Evolutionary conservation across 1,139 yeast genomes (phyloP), one percentile per base, ranked within the genome.

Genomic region (Scheffersomyces insectosa): DNA sequence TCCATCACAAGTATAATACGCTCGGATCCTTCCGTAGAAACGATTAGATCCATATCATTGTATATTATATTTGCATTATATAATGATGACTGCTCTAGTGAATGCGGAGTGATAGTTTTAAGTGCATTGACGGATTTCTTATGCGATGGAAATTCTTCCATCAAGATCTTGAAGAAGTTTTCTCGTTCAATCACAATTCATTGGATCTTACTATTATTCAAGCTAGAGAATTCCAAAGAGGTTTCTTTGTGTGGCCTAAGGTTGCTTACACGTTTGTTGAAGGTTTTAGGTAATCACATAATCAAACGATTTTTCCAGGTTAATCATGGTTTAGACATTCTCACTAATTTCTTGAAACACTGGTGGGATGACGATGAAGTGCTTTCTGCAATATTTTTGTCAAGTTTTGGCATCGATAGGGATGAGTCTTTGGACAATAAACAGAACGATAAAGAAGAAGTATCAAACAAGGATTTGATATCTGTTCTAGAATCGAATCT

Each of bases 191-290:
- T 85, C 5, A 79, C 88, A 1, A 72, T 82, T 3, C 85, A 84
- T 56, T 83, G 90, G 85, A 66, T 83, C 2, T 60, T 86, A n/a
- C 62, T 85, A 28, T 60, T 85, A 3, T 55, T 87, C 32, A 74
- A 75, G 36, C 60, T 53, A 37, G 67, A 69, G 39, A 56, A 65
- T 1, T 49, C 66, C 2, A 65, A 70, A 5, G 62, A 65, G 10
- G 76, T 79, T 5, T 75, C 79, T 1, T 64, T 68, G 30, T 62
- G 74, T 45, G 77, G 82, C 0, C 55, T 85, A 8, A 67, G 75
- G 14, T 59, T 86, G 9, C 59, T 86, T 15, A 64, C 82, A 6
- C 73, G 72, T 41, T 60, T 82, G 6, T 63, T 86, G 15, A 62
- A 68, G 28, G 61, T 73, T 1, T 63, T 77, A 9, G 83, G 84